Percentiles rank a stretch among this genome's conserved stretches.
Conservation (phyloP, 352 stramenopile genomes). For the Pythium folliculosum region DNA sequence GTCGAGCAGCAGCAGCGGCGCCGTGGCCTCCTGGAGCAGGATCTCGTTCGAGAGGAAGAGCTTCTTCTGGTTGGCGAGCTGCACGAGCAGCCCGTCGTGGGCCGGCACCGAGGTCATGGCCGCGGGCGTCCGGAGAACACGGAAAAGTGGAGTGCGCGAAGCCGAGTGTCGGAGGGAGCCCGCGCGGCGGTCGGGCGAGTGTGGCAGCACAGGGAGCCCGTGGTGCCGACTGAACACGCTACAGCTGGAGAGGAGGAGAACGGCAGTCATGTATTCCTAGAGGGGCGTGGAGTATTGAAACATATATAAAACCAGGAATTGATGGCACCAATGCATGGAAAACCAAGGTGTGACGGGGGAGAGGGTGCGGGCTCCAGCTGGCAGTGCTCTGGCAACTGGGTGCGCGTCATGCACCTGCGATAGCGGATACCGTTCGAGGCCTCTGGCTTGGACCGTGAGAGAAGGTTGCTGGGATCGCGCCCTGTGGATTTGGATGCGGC, state of each 20-base stretch:
- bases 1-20: constrained; percentile 21
- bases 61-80: constrained; percentile 42
- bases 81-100: constrained; percentile 35
- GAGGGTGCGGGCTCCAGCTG: not conserved
- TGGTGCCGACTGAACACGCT: not conserved
- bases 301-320: not conserved
- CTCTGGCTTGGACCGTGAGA: no score
- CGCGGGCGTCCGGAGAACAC: no score
- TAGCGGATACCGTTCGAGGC: not conserved
- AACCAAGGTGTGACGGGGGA: not conserved
- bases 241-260: not conserved
- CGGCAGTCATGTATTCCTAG: not conserved
- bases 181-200: not conserved
- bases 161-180: no score
- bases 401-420: not conserved
- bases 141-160: no score
- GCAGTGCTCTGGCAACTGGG: no score
- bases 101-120: constrained; percentile 3
- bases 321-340: not conserved
- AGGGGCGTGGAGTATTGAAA: not conserved
- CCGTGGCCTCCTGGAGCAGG: constrained; percentile 31
- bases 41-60: constrained; percentile 40
- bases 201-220: not conserved
- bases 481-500: no score
- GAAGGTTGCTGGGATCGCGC: not conserved